A percentile compares a stretch with the other conserved stretches of the same genome.
phyloP scores from a whole-genome alignment of 768 basidiomycete genomes.

The Auricularia sp. region DNA sequence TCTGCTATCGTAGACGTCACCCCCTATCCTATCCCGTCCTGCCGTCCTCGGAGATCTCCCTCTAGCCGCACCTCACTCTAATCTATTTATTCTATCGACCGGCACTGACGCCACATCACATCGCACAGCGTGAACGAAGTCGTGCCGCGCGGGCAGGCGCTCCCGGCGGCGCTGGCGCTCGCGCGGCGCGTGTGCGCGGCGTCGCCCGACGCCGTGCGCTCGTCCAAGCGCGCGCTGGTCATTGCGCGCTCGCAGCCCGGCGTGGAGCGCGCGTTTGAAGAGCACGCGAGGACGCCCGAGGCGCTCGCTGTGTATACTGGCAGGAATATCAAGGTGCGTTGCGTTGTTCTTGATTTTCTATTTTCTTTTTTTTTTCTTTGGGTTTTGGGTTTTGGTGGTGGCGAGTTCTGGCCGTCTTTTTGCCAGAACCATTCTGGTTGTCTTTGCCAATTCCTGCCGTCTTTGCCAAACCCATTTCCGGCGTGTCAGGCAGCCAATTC shows the following conservation, averaged over 20 bases:
- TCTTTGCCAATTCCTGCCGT: too few species aligned
- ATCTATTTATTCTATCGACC: neutral
- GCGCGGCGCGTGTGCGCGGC: constrained; percentile 52
- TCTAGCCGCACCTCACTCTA: constrained; percentile 3
- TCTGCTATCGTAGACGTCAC: too few species aligned
- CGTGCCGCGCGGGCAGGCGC: constrained; percentile 44
- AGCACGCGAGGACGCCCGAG: constrained; percentile 36
- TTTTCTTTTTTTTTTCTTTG: neutral
- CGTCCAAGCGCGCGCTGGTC: constrained; percentile 62
- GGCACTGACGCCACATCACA: too few species aligned
- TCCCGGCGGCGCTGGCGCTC: constrained; percentile 50
- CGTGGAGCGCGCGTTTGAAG: constrained; percentile 39
- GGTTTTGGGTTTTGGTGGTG: neutral
- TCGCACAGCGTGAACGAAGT: constrained; percentile 56
- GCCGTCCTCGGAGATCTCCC: neutral
- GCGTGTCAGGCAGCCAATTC: too few species aligned
- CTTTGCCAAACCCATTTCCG: too few species aligned
- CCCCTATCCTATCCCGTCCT: too few species aligned
- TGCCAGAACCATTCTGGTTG: too few species aligned
- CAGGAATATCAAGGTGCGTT: constrained; percentile 56
- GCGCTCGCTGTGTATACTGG: constrained; percentile 49
- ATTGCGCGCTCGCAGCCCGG: constrained; percentile 41
- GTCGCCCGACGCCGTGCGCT: constrained; percentile 72
- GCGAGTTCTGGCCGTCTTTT: neutral
- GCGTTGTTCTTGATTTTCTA: neutral